Evolutionary conservation across 805 yeast genomes (phyloP).

Genomic region (Trichomonascus vanleenenianus): DNA sequence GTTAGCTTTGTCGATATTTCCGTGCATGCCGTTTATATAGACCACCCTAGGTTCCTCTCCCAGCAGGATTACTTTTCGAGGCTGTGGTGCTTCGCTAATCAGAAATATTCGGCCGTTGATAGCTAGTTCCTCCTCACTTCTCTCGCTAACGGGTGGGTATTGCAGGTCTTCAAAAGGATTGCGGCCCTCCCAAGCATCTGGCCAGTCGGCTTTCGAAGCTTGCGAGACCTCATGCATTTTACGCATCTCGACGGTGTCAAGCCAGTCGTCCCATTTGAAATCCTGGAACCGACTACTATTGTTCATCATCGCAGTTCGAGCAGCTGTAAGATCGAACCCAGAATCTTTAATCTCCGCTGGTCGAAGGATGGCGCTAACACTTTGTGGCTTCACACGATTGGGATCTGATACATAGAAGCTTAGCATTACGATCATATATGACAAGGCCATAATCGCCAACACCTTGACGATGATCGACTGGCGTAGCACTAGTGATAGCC

Average conservation of each 20-base stretch:
- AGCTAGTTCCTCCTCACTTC: constrained; percentile 12
- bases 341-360: constrained; percentile 1
- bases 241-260: constrained; percentile 18
- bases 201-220: constrained; percentile 2
- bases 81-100: constrained; percentile 10
- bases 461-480: too few species aligned
- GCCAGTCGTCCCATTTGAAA: constrained; percentile 26
- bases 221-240: constrained; percentile 7
- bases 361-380: too few species aligned
- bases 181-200: constrained; percentile 3
- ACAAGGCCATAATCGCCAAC: too few species aligned
- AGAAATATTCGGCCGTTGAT: constrained; percentile 15
- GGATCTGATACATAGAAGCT: too few species aligned
- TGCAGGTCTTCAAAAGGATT: constrained; percentile 8
- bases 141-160: constrained; percentile 10
- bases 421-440: too few species aligned
- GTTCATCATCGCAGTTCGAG: constrained; percentile 3
- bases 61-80: constrained; percentile 15
- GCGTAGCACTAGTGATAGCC: too few species aligned
- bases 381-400: too few species aligned
- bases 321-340: constrained; percentile 9
- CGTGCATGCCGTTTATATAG: not conserved
- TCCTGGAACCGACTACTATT: constrained; percentile 2
- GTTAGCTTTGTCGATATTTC: not conserved
- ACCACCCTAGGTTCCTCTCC: constrained; percentile 9